phyloP scores from a whole-genome alignment of 2,329 filamentous ascomycete genomes.

The Escovopsis sp. region DNA sequence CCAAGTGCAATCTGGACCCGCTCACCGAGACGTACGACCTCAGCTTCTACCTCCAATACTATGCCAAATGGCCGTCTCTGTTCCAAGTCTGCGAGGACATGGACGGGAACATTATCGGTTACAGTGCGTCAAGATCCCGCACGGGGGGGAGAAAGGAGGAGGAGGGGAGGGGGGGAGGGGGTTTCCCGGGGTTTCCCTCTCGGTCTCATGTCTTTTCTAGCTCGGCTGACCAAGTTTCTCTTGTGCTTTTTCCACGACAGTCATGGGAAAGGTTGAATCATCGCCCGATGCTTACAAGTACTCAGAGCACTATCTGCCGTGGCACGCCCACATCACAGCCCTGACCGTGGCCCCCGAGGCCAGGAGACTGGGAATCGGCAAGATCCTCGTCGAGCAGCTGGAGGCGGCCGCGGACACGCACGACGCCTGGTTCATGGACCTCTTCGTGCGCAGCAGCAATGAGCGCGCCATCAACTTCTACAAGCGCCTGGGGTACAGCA shows the following conservation, averaged over 20 bases:
- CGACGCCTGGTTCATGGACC: constrained; percentile 85
- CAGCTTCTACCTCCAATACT: constrained; percentile 88
- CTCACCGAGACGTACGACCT: constrained; percentile 97
- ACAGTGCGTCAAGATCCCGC: constrained; percentile 60
- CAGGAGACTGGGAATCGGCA: constrained; percentile 74
- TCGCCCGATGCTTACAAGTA: constrained; percentile 59
- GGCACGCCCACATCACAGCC: constrained; percentile 96
- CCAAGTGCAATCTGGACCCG: constrained; percentile 88
- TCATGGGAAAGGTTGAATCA: constrained; percentile 93
- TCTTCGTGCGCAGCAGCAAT: constrained; percentile 87
- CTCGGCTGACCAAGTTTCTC: background rate
- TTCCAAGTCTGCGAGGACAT: constrained; percentile 84
- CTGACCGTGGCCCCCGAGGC: constrained; percentile 81
- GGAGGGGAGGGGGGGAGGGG: too few species aligned
- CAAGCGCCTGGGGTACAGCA: constrained; percentile 77
- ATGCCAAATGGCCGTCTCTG: constrained; percentile 87
- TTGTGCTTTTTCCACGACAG: too few species aligned
- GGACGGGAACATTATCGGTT: constrained; percentile 80
- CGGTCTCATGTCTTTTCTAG: background rate
- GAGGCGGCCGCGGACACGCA: constrained; percentile 71
- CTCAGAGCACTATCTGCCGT: constrained; percentile 90
- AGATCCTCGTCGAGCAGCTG: constrained; percentile 63
- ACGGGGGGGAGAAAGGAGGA: too few species aligned
- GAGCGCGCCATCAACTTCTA: constrained; percentile 78
- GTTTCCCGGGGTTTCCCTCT: too few species aligned